Evolutionary conservation across 2,329 filamentous ascomycete genomes (phyloP).

Genomic region (Gyromitra esculenta): DNA sequence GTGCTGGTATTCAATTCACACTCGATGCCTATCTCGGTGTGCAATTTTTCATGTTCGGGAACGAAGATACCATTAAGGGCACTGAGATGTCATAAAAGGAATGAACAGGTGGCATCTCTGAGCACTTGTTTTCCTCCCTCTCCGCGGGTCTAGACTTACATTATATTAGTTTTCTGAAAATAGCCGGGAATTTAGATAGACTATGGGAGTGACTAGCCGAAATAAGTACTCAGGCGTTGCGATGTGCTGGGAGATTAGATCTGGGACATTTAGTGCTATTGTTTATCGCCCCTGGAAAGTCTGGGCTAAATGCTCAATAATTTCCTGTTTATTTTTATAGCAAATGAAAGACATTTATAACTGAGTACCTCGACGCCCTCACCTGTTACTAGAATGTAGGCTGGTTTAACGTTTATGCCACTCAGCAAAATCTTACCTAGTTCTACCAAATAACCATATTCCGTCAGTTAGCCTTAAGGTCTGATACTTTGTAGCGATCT

Average conservation of each 20-base stretch:
- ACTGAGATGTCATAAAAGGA: constrained; percentile 26
- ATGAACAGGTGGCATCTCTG: background rate
- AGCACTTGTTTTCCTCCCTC: background rate
- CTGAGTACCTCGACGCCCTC: background rate
- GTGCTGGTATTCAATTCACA: constrained; percentile 80
- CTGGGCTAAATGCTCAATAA: too few species aligned
- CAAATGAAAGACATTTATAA: background rate
- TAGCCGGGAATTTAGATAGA: background rate
- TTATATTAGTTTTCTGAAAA: background rate
- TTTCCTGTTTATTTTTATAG: background rate
- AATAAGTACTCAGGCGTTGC: too few species aligned
- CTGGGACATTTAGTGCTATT: background rate
- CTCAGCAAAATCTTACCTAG: background rate
- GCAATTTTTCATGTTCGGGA: constrained; percentile 77
- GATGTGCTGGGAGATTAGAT: too few species aligned
- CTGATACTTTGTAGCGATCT: background rate
- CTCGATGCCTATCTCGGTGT: constrained; percentile 79
- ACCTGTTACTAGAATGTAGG: background rate
- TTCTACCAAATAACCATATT: background rate
- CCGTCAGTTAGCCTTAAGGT: background rate
- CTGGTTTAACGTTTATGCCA: too few species aligned
- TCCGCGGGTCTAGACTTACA: background rate
- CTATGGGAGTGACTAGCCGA: background rate
- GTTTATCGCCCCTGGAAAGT: too few species aligned
- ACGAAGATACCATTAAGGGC: constrained; percentile 60